Evolutionary conservation across 176 grass and related monocot genomes (phyloP), one percentile per base, ranked within the genome.

Genomic region (Avena eriantha): DNA sequence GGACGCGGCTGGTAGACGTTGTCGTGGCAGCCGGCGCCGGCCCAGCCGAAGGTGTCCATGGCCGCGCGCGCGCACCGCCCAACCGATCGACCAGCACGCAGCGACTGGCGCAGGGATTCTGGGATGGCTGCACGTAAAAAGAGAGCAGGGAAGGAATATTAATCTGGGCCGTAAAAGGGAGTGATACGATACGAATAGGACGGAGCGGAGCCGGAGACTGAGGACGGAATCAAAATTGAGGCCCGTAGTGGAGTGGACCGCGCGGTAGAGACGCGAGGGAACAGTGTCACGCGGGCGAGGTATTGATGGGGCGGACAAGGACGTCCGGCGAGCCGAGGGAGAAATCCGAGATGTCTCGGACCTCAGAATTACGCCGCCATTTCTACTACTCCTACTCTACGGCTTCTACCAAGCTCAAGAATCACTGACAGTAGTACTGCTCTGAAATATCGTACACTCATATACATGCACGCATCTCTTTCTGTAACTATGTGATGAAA

Each of bases 31-130:
- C 39, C 39, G 5, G 39, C 39, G 69, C 81, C 69, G 17, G 86
- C 78, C 82, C 86, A 81, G 82, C 82, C 90, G 13, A 82, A 88
- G 4, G 82, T 82, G 51, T 85, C 90, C 90, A 91, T 91, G 12
- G 17, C 39, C 35, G 67, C 54, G 29, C 2, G 29, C 29, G 2
- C 29, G n/a, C 29, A 66, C 66, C 33, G 21, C 64, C 19, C 8
- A 39, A 23, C 11, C 6, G 18, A 76, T 11, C 53, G 18, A 76
- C 16, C 53, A 22, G 77, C 36, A 6, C 5, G 39, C 39, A 41
- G 39, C 69, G 59, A 60, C 39, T 69, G 80, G 89, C 50, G 60
- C 60, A 61, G 77, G n/a, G 69, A 91, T 91, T 81, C 81, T 88
- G 17, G 81, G 85, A 91, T 53, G 85, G 58, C 31, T 84, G 82